Conservation (phyloP, 805 yeast genomes). For the Saccharomyces mikatae region DNA sequence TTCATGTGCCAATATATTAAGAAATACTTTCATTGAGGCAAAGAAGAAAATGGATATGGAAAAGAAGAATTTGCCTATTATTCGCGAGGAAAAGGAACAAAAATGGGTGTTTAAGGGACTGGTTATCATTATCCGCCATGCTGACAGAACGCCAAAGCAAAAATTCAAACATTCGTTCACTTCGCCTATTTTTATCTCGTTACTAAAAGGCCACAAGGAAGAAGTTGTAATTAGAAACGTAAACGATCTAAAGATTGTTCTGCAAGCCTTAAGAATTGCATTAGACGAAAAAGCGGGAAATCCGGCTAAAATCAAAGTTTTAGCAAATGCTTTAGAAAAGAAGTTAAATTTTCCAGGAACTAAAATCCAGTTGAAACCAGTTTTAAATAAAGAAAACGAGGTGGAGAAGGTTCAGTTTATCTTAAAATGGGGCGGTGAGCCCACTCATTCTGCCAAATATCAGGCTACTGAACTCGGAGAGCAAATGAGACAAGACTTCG, state of each 20-base stretch:
- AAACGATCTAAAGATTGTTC: conserved; percentile 74
- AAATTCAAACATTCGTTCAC: conserved; percentile 92
- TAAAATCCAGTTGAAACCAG: conserved; percentile 89
- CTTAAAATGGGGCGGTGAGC: conserved; percentile 98
- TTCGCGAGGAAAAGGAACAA: conserved; percentile 44
- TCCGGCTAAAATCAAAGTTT: conserved; percentile 60
- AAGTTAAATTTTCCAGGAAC: conserved; percentile 92
- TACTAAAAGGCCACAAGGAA: conserved; percentile 88
- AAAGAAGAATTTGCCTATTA: conserved; percentile 30
- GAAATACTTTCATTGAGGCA: conserved; percentile 64
- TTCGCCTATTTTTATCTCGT: conserved; percentile 74
- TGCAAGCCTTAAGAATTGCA: conserved; percentile 78
- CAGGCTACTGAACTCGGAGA: conserved; percentile 96
- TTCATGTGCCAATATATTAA: conserved; percentile 65
- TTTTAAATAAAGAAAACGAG: conserved; percentile 54
- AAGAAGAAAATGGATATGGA: conserved; percentile 39
- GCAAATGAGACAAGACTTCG: conserved; percentile 85
- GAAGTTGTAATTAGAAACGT: conserved; percentile 92
- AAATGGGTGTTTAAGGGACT: conserved; percentile 95
- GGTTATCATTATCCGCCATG: conserved; percentile 89
- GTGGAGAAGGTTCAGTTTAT: conserved; percentile 95
- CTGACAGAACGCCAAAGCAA: conserved; percentile 97
- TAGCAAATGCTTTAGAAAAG: conserved; percentile 78
- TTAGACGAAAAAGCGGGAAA: conserved; percentile 76
- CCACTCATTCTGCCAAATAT: conserved; percentile 92